A percentile compares a stretch with the other conserved stretches of the same genome.
phyloP scores from a whole-genome alignment of 2,329 filamentous ascomycete species.

The Dactylella cylindrospora region DNA sequence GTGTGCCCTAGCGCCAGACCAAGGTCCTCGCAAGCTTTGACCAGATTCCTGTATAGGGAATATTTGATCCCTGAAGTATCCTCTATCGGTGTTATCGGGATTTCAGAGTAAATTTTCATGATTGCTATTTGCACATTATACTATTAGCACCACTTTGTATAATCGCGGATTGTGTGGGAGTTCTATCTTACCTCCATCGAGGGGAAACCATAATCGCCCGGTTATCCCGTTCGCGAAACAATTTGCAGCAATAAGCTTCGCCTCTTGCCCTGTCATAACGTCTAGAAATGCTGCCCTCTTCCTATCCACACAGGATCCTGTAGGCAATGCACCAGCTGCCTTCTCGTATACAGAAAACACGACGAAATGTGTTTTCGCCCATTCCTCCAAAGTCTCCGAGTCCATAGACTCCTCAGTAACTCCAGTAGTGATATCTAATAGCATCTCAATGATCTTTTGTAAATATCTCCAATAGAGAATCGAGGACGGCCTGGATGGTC shows the following conservation, averaged over 20 bases:
- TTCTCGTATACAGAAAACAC: slow-evolving; percentile 11
- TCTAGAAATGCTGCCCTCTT: too few relatives aligned
- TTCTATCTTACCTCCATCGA: too few relatives aligned
- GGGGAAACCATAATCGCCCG: too few relatives aligned
- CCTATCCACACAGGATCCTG: too few relatives aligned
- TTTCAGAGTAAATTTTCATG: slow-evolving; percentile 11
- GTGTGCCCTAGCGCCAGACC: too few relatives aligned
- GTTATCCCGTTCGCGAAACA: too few relatives aligned
- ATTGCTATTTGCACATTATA: too few relatives aligned
- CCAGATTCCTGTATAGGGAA: neutral
- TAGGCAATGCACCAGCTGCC: too few relatives aligned
- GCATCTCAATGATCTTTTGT: slow-evolving; percentile 14
- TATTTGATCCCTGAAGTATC: slow-evolving; percentile 14
- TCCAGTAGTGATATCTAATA: neutral
- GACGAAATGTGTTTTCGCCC: neutral
- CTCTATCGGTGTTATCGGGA: slow-evolving; percentile 1
- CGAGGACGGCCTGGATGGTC: neutral
- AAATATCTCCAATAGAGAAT: slow-evolving; percentile 25
- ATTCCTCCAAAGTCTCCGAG: neutral
- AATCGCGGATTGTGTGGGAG: too few relatives aligned
- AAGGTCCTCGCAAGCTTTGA: neutral
- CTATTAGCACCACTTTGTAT: too few relatives aligned
- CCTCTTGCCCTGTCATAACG: too few relatives aligned
- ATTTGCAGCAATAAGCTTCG: too few relatives aligned
- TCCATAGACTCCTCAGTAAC: neutral